These are phyloP conservation scores for Scutellaria minor DNA, from an alignment of 257 asterid genomes.

Conservation along the genomic window DNA sequence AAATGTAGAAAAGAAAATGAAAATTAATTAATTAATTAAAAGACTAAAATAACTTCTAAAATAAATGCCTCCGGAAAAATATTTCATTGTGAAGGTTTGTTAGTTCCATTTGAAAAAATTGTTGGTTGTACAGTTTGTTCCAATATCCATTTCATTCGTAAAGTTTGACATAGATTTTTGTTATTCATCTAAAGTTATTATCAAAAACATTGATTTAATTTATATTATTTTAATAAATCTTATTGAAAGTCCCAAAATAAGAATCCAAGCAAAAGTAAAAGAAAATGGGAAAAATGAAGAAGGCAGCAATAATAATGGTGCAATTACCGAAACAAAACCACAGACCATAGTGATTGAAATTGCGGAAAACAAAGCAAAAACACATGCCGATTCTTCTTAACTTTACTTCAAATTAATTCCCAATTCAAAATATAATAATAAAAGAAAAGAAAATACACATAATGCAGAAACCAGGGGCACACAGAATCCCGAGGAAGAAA, in stretches of 20 bases:
- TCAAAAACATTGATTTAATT: no score
- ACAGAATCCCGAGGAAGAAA: constrained; percentile 81
- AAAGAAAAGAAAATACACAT: constrained; percentile 10
- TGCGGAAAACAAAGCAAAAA: constrained; percentile 78
- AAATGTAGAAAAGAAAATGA: no score
- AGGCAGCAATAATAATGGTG: constrained; percentile 24
- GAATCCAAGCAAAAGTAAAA: constrained; percentile 9
- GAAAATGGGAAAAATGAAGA: neutral
- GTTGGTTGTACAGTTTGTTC: no score
- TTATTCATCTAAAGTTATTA: no score
- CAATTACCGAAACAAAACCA: constrained; percentile 63
- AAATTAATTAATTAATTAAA: no score
- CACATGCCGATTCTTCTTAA: constrained; percentile 60
- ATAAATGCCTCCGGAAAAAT: no score
- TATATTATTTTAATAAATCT: no score
- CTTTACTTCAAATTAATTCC: constrained; percentile 18
- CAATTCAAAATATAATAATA: constrained; percentile 18
- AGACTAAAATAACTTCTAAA: no score
- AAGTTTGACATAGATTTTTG: no score
- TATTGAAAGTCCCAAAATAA: neutral
- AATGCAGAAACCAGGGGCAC: constrained; percentile 51
- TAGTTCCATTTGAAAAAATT: no score
- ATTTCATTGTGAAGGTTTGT: no score
- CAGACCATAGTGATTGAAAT: constrained; percentile 45
- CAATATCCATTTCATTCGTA: no score